These are phyloP conservation scores for Hypoxylon lienhwacheense DNA, from an alignment of 495 filamentous ascomycete species.

Conservation along the genomic window DNA sequence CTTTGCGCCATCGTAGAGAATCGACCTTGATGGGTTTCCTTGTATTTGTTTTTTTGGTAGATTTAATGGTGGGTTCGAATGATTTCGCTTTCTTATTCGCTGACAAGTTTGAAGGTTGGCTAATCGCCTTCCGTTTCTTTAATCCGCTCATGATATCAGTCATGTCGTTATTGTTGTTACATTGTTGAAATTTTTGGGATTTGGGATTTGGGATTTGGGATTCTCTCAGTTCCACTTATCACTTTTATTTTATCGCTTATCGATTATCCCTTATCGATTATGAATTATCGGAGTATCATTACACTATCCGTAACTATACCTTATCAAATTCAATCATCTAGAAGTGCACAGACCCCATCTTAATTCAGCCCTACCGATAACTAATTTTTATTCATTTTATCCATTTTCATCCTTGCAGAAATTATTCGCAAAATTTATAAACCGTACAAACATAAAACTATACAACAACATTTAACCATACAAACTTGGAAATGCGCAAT, in stretches of 20 bases:
- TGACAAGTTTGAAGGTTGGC: constrained; percentile 27
- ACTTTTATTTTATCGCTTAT: constrained; percentile 18
- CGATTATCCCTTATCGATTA: too few relatives aligned
- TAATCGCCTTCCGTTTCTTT: constrained; percentile 52
- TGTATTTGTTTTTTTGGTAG: constrained; percentile 22
- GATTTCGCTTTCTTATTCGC: constrained; percentile 57
- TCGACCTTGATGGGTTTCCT: constrained; percentile 56
- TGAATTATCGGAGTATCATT: background rate
- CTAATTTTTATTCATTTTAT: too few relatives aligned
- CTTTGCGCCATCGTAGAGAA: constrained; percentile 77
- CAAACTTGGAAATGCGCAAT: background rate
- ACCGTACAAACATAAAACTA: too few relatives aligned
- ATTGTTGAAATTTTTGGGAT: constrained; percentile 31
- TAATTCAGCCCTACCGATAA: constrained; percentile 35
- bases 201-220: too few relatives aligned
- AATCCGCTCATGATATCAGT: constrained; percentile 36
- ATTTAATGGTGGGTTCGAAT: constrained; percentile 4
- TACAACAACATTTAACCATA: background rate
- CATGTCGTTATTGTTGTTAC: background rate
- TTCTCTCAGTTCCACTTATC: too few relatives aligned
- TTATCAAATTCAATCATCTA: too few relatives aligned
- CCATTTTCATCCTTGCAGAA: too few relatives aligned
- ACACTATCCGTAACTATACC: too few relatives aligned
- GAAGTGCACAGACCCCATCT: constrained; percentile 23
- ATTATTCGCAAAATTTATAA: constrained; percentile 8